Conservation (phyloP, 345 rosid species). For the Gossypium thurberi region DNA sequence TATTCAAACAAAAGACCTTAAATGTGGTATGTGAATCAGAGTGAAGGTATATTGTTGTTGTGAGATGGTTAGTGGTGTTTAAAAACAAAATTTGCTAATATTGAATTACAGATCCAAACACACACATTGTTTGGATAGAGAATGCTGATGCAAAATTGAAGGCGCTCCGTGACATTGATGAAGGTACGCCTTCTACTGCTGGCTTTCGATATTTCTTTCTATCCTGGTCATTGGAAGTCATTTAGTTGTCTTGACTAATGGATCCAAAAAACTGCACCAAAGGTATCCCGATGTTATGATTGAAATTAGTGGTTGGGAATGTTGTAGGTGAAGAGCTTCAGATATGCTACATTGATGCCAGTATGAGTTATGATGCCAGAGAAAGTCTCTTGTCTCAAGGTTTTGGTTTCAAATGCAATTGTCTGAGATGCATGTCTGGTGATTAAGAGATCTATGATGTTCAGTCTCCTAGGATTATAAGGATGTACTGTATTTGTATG, state of each 20-base stretch:
- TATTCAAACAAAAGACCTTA: background rate
- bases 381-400: slow-evolving; percentile 56
- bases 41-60: background rate
- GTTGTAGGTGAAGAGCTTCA: slow-evolving; percentile 80
- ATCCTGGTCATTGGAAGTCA: background rate
- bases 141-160: slow-evolving; percentile 63
- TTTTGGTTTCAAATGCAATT: slow-evolving; percentile 66
- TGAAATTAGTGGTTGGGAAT: background rate
- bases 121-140: slow-evolving; percentile 71
- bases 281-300: background rate
- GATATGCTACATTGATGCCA: slow-evolving; percentile 74
- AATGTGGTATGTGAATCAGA: background rate
- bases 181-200: slow-evolving; percentile 34
- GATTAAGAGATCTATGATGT: slow-evolving; percentile 28
- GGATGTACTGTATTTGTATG: too few species aligned
- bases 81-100: background rate
- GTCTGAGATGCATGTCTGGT: slow-evolving; percentile 55
- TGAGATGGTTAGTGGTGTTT: background rate
- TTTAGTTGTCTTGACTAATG: background rate
- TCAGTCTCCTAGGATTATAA: background rate
- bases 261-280: background rate
- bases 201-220: background rate
- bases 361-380: slow-evolving; percentile 64
- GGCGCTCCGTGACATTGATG: slow-evolving; percentile 69
- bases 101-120: slow-evolving; percentile 59